These are phyloP conservation scores for Nicotiana knightiana DNA, from an alignment of 257 asterid species.

Conservation along the genomic window DNA sequence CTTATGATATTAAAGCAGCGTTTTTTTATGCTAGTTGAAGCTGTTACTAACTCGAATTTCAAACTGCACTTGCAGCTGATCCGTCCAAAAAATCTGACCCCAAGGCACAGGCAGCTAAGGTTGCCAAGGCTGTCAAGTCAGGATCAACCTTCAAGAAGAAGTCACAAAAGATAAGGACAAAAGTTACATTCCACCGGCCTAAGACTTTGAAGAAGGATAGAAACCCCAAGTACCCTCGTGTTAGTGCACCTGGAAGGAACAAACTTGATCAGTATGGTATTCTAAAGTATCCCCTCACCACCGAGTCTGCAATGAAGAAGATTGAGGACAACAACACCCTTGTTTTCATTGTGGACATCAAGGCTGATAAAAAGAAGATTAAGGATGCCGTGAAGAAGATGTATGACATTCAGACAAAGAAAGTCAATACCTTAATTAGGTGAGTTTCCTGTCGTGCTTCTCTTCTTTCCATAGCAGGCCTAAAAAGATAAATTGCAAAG, in stretches of 20 bases:
- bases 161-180: constrained; percentile 47
- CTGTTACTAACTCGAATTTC: not conserved
- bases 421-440: constrained; percentile 58
- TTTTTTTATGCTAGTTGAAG: not conserved
- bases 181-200: constrained; percentile 51
- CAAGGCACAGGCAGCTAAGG: constrained; percentile 44
- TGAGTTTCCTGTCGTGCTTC: not conserved
- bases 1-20: not conserved
- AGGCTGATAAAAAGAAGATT: constrained; percentile 53
- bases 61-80: not conserved
- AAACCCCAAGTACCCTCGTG: constrained; percentile 50
- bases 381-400: constrained; percentile 53
- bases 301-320: constrained; percentile 57
- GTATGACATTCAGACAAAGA: constrained; percentile 55
- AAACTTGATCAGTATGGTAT: constrained; percentile 44
- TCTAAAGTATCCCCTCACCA: constrained; percentile 46
- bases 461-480: not conserved
- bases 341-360: constrained; percentile 48
- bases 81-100: constrained; percentile 17
- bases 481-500: not conserved
- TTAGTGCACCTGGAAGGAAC: constrained; percentile 51
- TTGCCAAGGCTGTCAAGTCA: constrained; percentile 48
- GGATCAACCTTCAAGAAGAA: constrained; percentile 42
- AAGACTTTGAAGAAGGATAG: constrained; percentile 49
- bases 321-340: constrained; percentile 57